These are phyloP conservation scores for Myxozyma neotropica DNA, from an alignment of 805 yeast species.

Conservation along the genomic window DNA sequence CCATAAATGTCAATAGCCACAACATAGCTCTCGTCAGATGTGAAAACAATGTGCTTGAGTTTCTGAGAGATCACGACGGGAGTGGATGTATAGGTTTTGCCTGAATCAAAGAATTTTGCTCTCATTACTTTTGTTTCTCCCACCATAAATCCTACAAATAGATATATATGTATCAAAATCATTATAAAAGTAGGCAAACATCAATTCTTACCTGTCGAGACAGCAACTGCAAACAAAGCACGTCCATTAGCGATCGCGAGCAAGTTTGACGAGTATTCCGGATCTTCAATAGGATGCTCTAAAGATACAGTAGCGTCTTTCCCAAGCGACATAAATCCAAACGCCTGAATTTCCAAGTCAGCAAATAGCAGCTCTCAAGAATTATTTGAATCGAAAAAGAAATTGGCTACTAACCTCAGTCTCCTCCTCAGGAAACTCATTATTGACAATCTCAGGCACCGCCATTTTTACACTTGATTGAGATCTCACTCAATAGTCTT, in stretches of 20 bases:
- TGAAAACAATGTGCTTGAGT: slow-evolving; percentile 32
- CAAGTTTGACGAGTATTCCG: slow-evolving; percentile 21
- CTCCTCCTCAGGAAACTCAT: slow-evolving; percentile 26
- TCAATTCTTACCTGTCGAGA: slow-evolving; percentile 30
- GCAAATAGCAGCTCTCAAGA: neutral
- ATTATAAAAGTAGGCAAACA: no score
- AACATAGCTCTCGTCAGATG: slow-evolving; percentile 36
- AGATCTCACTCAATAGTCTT: neutral
- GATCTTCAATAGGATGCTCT: slow-evolving; percentile 21
- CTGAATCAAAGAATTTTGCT: slow-evolving; percentile 14
- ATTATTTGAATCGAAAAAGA: neutral
- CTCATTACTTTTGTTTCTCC: slow-evolving; percentile 36
- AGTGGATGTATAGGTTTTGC: slow-evolving; percentile 12
- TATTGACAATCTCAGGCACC: slow-evolving; percentile 14
- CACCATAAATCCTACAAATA: slow-evolving; percentile 22
- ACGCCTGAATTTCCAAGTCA: slow-evolving; percentile 6
- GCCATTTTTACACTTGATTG: slow-evolving; percentile 3
- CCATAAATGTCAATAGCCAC: slow-evolving; percentile 25
- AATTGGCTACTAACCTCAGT: slow-evolving; percentile 18
- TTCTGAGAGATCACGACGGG: slow-evolving; percentile 9
- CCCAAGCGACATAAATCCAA: slow-evolving; percentile 29
- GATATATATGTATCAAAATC: no score
- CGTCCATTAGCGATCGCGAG: slow-evolving; percentile 37
- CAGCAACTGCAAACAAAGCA: slow-evolving; percentile 37
- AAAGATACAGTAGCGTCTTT: slow-evolving; percentile 26